Conservation (phyloP, 2,329 filamentous ascomycete species). For the Pestalotiopsis sp. region DNA sequence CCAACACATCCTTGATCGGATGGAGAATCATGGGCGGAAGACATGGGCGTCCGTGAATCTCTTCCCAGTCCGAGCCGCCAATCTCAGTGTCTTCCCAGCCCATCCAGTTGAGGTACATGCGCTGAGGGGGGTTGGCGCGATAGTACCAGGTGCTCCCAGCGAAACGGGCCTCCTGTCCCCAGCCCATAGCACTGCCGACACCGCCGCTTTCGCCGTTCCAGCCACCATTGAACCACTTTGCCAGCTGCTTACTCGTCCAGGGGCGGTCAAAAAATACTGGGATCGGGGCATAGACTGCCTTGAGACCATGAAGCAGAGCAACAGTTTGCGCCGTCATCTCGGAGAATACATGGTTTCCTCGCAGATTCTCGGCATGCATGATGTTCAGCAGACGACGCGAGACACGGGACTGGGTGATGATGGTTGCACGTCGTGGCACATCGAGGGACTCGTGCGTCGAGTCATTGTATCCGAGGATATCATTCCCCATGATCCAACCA, state of each 20-base stretch:
- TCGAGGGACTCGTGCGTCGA: constrained; percentile 48
- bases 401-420: constrained; percentile 74
- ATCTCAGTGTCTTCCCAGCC: constrained; percentile 57
- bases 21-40: constrained; percentile 60
- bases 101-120: constrained; percentile 64
- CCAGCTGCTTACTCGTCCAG: constrained; percentile 58
- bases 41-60: constrained; percentile 54
- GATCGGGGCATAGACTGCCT: constrained; percentile 76
- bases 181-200: constrained; percentile 57
- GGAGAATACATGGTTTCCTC: constrained; percentile 73
- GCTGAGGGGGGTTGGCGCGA: constrained; percentile 55
- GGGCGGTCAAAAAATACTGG: constrained; percentile 78
- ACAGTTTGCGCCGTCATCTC: constrained; percentile 79
- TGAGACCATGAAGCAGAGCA: constrained; percentile 74
- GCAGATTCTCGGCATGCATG: constrained; percentile 76
- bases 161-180: constrained; percentile 58
- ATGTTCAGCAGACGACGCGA: constrained; percentile 70
- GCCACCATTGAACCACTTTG: constrained; percentile 62
- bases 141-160: constrained; percentile 63
- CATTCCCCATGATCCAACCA: constrained; percentile 69
- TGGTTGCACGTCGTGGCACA: constrained; percentile 72
- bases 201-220: constrained; percentile 54
- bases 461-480: constrained; percentile 67
- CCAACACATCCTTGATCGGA: constrained; percentile 58
- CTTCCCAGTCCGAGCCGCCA: constrained; percentile 58